Conservation (phyloP, 2,329 filamentous ascomycete genomes). For the Escovopsis weberi region DNA sequence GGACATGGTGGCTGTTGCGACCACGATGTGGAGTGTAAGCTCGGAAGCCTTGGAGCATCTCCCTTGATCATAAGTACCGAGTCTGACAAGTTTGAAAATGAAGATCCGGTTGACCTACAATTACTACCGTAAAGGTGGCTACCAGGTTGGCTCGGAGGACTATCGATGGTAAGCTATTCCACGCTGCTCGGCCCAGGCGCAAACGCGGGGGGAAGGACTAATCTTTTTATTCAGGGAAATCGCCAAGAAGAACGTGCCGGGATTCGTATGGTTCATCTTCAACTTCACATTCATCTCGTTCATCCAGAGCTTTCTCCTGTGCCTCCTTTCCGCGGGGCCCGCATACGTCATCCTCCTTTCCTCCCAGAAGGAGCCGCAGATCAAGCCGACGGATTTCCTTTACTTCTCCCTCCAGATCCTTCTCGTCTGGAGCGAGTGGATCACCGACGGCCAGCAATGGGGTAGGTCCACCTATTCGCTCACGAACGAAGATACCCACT, state of each 20-base stretch:
- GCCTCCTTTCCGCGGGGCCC: slow-evolving; percentile 57
- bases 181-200: neutral
- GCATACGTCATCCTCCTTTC: slow-evolving; percentile 71
- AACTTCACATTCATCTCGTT: slow-evolving; percentile 84
- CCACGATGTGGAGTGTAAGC: slow-evolving; percentile 65
- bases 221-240: slow-evolving; percentile 39
- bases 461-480: slow-evolving; percentile 24
- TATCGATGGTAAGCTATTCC: slow-evolving; percentile 56
- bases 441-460: slow-evolving; percentile 92
- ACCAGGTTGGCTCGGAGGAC: slow-evolving; percentile 77
- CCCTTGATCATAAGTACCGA: too few relatives aligned
- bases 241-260: slow-evolving; percentile 50
- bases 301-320: slow-evolving; percentile 69
- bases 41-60: too few relatives aligned
- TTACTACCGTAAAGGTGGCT: slow-evolving; percentile 92
- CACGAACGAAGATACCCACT: neutral
- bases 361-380: slow-evolving; percentile 42
- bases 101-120: slow-evolving; percentile 80
- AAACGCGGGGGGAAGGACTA: neutral
- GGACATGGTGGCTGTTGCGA: slow-evolving; percentile 57
- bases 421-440: slow-evolving; percentile 52
- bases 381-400: slow-evolving; percentile 30
- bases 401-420: slow-evolving; percentile 33
- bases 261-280: slow-evolving; percentile 61
- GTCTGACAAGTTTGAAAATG: neutral